Base-by-base conservation (phyloP, 106 monocot genomes). In the Agapanthus africanus region DNA sequence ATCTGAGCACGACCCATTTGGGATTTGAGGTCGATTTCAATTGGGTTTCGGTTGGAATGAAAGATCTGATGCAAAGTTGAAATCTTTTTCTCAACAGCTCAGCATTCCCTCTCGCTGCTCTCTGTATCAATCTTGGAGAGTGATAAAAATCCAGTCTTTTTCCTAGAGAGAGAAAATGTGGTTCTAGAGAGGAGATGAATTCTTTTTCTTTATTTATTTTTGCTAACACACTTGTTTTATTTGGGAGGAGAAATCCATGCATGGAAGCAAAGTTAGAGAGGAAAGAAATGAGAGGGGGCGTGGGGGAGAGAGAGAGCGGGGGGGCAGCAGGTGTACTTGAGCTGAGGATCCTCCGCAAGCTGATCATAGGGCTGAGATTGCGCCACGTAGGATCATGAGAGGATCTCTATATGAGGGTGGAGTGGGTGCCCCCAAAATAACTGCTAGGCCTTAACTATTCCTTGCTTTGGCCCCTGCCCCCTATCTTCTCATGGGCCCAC, bases 31-130 rank as follows among this genome's bases (percentile, higher is more conserved):
- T n/a, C n/a, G 56, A 28, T 28, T 56, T 30, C 28, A 56, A 28
- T 56, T 56, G 56, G 56, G 56, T 10, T 56, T 56, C 30, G 9
- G 26, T 56, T 56, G 56, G 56, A 56, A 56, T 2, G 30, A 56
- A 56, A 19, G 56, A 56, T 56, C 56, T 56, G 56, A 30, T 28
- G 26, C 51, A n/a, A n/a, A n/a, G n/a, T n/a, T n/a, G n/a, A n/a
- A n/a, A n/a, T 51, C 47, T 16, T 19, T 47, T 19, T 47, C 11
- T 47, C 47, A 49, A 13, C 49, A 52, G 52, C 52, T 52, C 52
- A 52, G 23, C 52, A 25, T 1, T 25, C 21, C 6, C 23, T 6
- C 11, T 56, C 56, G 5, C 23, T 56, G 56, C 9, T 30, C 56
- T 28, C 56, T 27, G 28, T 56, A 56, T 56, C 56, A 56, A 56